phyloP scores from a whole-genome alignment of 345 rosid species.

The Clarkia xantiana region DNA sequence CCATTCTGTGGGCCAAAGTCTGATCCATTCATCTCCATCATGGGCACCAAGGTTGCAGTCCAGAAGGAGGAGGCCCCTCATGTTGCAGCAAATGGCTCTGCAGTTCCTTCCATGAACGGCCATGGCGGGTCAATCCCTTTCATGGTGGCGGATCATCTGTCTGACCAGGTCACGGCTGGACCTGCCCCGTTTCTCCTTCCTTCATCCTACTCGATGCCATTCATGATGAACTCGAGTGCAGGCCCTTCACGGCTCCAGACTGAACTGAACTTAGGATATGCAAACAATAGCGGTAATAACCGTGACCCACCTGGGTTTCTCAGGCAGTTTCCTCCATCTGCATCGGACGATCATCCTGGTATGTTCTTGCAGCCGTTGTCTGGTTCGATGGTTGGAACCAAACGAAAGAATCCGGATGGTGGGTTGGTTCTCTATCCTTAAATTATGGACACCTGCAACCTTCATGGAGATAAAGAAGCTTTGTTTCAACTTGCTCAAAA shows the following conservation, averaged over 20 bases:
- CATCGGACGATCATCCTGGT: constrained; percentile 49
- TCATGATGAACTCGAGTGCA: constrained; percentile 52
- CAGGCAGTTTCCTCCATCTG: constrained; percentile 50
- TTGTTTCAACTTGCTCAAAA: too few relatives aligned
- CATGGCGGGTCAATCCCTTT: constrained; percentile 30
- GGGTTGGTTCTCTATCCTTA: constrained; percentile 47
- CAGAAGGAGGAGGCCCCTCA: constrained; percentile 45
- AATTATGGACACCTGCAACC: constrained; percentile 27
- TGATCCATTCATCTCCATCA: constrained; percentile 50
- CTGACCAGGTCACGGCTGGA: constrained; percentile 39
- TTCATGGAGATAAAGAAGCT: too few relatives aligned
- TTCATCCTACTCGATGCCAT: constrained; percentile 29
- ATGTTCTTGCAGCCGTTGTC: constrained; percentile 41
- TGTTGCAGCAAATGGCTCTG: constrained; percentile 28
- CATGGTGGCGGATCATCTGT: constrained; percentile 21
- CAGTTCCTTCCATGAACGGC: constrained; percentile 38
- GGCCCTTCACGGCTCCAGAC: constrained; percentile 38
- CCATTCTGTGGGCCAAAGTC: constrained; percentile 33
- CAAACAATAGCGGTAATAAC: constrained; percentile 38
- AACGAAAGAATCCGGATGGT: constrained; percentile 74
- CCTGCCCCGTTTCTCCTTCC: constrained; percentile 35
- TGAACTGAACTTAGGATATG: constrained; percentile 57
- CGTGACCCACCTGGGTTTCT: constrained; percentile 28
- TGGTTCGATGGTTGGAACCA: constrained; percentile 43
- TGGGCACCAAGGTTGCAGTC: constrained; percentile 68